Conservation (phyloP, 2,329 filamentous ascomycete genomes). For the Lecanoromycetidae sp. region DNA sequence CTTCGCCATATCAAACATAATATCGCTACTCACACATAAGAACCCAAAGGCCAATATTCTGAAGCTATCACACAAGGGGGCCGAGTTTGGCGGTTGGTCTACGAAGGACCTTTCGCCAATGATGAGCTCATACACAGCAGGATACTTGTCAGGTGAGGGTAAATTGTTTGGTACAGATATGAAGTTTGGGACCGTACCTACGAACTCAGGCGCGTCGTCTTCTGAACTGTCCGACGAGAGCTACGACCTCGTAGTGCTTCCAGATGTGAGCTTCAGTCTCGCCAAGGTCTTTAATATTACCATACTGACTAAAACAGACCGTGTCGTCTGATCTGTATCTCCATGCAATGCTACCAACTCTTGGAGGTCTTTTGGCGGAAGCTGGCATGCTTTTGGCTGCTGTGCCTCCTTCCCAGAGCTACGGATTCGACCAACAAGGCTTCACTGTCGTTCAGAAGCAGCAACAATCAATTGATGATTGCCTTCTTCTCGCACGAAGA, state of each 20-base stretch:
- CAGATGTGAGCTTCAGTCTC: no score
- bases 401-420: not conserved
- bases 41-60: not conserved
- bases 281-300: not conserved
- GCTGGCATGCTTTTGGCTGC: not conserved
- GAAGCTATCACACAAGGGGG: not conserved
- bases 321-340: constrained; percentile 2
- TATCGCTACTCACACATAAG: constrained; percentile 1
- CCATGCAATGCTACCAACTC: not conserved
- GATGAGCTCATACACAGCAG: not conserved
- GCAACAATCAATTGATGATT: no score
- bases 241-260: not conserved
- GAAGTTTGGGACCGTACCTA: no score
- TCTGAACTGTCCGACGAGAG: not conserved
- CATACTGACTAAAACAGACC: not conserved
- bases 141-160: not conserved
- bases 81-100: not conserved
- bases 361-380: not conserved
- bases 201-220: not conserved
- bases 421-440: not conserved
- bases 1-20: not conserved
- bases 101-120: not conserved
- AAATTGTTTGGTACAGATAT: not conserved
- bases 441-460: not conserved
- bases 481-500: no score